phyloP scores from a whole-genome alignment of 2,329 filamentous ascomycete species.

The Orbilia ellipsospora region DNA sequence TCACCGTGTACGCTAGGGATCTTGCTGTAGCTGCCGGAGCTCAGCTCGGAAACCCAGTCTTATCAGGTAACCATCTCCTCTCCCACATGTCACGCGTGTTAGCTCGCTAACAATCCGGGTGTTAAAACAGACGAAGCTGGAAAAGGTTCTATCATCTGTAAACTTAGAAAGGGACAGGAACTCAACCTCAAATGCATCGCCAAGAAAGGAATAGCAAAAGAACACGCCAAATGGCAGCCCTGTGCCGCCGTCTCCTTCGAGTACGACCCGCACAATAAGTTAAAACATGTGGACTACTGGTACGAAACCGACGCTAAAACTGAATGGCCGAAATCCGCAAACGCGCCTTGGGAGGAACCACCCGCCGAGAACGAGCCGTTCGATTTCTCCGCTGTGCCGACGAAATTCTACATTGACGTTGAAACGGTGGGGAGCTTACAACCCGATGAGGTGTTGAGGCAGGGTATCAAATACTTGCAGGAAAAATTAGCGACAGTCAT shows the following conservation, averaged over 20 bases:
- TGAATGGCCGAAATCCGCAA: constrained; percentile 90
- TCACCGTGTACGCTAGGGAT: constrained; percentile 94
- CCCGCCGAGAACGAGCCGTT: constrained; percentile 85
- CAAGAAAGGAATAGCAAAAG: constrained; percentile 98
- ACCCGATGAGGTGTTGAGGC: constrained; percentile 87
- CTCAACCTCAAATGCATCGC: constrained; percentile 90
- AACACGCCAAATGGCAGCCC: constrained; percentile 98
- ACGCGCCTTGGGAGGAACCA: constrained; percentile 81
- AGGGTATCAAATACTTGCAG: constrained; percentile 88
- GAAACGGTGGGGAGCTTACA: constrained; percentile 89
- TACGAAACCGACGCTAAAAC: constrained; percentile 83
- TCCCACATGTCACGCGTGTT: constrained; percentile 60
- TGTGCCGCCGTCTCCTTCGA: constrained; percentile 94
- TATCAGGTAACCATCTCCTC: constrained; percentile 65
- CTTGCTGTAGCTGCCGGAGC: constrained; percentile 71
- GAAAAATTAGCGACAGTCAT: constrained; percentile 87
- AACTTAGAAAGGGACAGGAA: constrained; percentile 89
- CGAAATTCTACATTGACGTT: constrained; percentile 91
- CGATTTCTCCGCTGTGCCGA: constrained; percentile 87
- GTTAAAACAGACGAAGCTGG: constrained; percentile 78
- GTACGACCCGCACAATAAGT: constrained; percentile 97
- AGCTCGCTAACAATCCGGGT: constrained; percentile 65
- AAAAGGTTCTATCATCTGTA: constrained; percentile 85
- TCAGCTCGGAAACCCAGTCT: constrained; percentile 58
- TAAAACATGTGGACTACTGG: constrained; percentile 93